Evolutionary conservation across 345 rosid genomes (phyloP).

Genomic region (Draba incana): DNA sequence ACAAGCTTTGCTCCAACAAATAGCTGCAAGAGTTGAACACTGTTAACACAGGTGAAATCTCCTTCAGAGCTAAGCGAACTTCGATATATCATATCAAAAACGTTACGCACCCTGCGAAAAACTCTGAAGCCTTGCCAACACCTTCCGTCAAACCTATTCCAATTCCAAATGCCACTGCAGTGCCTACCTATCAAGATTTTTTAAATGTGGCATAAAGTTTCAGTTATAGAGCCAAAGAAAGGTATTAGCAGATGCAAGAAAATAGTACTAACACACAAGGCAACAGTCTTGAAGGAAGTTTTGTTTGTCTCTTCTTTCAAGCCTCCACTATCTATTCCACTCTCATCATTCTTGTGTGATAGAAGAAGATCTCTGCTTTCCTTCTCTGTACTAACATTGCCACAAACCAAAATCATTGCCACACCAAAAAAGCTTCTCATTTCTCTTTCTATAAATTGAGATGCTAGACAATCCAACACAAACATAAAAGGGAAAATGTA

Average conservation of each 20-base stretch:
- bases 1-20: conserved; percentile 93
- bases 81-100: background rate
- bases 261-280: conserved; percentile 67
- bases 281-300: conserved; percentile 76
- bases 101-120: conserved; percentile 77
- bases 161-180: conserved; percentile 84
- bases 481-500: background rate
- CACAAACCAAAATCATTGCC: conserved; percentile 26
- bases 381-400: conserved; percentile 53
- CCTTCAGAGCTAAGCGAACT: background rate
- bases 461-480: background rate
- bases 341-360: conserved; percentile 38
- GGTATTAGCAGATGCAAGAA: conserved; percentile 15
- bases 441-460: background rate
- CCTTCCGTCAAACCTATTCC: conserved; percentile 80
- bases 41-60: background rate
- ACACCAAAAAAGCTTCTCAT: conserved; percentile 18
- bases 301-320: conserved; percentile 40
- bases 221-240: conserved; percentile 29
- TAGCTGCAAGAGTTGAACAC: conserved; percentile 61
- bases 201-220: conserved; percentile 15
- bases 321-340: conserved; percentile 43
- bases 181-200: conserved; percentile 52
- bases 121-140: conserved; percentile 82
- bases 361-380: conserved; percentile 44